Conservation (phyloP, 768 basidiomycete genomes). For the Tephrocybe sp. region DNA sequence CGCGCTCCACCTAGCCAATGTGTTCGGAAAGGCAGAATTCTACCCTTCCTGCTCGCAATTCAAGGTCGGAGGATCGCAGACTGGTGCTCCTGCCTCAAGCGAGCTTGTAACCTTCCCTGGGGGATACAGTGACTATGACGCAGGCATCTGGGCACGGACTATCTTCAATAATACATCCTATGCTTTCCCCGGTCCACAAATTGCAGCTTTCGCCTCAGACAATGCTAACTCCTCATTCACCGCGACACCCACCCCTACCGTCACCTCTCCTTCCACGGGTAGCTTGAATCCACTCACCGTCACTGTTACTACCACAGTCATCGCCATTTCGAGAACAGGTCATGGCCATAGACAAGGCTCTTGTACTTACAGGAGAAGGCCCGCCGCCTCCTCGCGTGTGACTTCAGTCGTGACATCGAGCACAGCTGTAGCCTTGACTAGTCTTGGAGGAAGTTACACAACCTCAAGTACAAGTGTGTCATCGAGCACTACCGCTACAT, state of each 20-base stretch:
- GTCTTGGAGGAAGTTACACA: too few species aligned
- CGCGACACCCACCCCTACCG: not conserved
- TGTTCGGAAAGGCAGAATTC: conserved; percentile 71
- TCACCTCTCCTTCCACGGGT: not conserved
- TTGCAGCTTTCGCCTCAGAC: conserved; percentile 40
- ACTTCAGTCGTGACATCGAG: too few species aligned
- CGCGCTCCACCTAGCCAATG: conserved; percentile 66
- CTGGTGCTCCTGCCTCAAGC: conserved; percentile 41
- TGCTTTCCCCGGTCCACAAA: conserved; percentile 51
- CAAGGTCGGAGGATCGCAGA: conserved; percentile 52
- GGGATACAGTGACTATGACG: conserved; percentile 68
- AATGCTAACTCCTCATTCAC: conserved; percentile 1
- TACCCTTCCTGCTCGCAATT: conserved; percentile 73
- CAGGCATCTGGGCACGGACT: conserved; percentile 66
- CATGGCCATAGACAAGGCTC: too few species aligned
- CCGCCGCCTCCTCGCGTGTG: conserved; percentile 5
- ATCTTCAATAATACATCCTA: conserved; percentile 39
- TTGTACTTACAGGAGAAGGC: too few species aligned
- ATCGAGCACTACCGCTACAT: too few species aligned
- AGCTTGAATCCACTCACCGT: not conserved
- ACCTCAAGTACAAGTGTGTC: too few species aligned
- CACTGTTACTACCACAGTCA: not conserved
- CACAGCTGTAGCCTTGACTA: too few species aligned
- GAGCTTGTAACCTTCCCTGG: conserved; percentile 72
- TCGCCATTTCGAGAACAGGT: too few species aligned